phyloP scores from a whole-genome alignment of 2,329 filamentous ascomycete species.

The Orbilia javanica region DNA sequence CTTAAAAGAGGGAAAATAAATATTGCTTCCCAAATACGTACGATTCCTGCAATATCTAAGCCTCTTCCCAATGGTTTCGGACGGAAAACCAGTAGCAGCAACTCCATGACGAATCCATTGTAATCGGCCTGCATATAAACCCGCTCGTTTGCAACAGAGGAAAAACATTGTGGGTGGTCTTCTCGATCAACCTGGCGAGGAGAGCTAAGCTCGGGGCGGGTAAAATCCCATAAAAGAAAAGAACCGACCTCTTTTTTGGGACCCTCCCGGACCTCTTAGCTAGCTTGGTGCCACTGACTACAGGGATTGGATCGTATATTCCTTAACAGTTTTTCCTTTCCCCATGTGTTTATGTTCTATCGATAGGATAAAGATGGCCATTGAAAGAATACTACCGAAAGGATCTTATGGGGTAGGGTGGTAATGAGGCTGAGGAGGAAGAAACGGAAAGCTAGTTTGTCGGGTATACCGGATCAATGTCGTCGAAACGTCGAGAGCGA shows the following conservation, averaged over 20 bases:
- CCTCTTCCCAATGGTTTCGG: conserved; percentile 4
- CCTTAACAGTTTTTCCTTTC: not conserved
- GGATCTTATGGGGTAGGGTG: conserved; percentile 24
- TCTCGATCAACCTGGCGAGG: not conserved
- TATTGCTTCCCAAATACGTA: conserved; percentile 9
- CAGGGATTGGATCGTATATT: conserved; percentile 9
- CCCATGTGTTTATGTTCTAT: not conserved
- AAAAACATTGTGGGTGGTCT: not conserved
- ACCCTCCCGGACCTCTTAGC: not conserved
- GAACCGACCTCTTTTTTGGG: not conserved
- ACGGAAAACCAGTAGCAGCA: not conserved
- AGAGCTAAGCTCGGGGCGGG: not conserved
- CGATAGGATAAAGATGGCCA: not conserved
- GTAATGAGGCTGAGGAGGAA: conserved; percentile 41
- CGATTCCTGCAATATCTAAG: conserved; percentile 23
- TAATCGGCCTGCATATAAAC: conserved; percentile 40
- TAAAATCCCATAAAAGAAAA: not conserved
- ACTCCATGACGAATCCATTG: conserved; percentile 21
- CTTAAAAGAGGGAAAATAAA: not conserved
- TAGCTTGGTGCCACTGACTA: no score
- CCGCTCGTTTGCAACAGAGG: not conserved
- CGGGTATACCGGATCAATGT: conserved; percentile 58
- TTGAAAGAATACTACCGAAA: conserved; percentile 20
- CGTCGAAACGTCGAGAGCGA: not conserved
- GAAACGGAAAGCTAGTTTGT: conserved; percentile 10